A percentile compares a stretch with the other conserved stretches of the same genome.
These are phyloP conservation scores for Neonectria magnoliae DNA, from an alignment of 2,329 filamentous ascomycete species.

Conservation along the genomic window DNA sequence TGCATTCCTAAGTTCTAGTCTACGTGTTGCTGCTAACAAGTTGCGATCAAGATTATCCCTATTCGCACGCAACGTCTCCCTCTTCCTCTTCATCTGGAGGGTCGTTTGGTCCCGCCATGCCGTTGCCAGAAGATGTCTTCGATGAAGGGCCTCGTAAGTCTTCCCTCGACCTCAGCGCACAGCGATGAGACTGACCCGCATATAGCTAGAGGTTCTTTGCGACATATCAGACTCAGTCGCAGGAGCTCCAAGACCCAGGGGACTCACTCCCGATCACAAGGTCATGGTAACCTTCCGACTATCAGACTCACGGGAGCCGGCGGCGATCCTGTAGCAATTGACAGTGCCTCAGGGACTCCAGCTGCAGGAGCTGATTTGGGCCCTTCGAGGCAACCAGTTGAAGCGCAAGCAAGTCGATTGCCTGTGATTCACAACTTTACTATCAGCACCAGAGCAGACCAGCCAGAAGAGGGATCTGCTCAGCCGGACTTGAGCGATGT, in stretches of 20 bases:
- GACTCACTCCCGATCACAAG: background rate
- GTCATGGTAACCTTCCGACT: background rate
- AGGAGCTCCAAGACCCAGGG: background rate
- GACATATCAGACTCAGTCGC: background rate
- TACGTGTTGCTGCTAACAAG: background rate
- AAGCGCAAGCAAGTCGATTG: background rate
- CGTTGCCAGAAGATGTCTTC: background rate
- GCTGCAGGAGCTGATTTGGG: background rate
- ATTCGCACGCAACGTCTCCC: background rate
- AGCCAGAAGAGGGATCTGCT: background rate
- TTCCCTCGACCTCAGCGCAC: background rate
- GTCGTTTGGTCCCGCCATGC: background rate
- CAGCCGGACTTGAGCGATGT: background rate
- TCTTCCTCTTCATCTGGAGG: background rate
- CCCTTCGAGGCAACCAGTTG: background rate
- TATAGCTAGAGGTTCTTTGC: slow-evolving; percentile 4
- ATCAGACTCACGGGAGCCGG: background rate
- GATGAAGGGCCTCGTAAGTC: background rate
- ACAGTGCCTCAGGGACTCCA: background rate
- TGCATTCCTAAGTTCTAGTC: background rate
- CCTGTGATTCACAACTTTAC: background rate
- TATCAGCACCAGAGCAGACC: background rate
- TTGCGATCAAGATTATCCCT: background rate
- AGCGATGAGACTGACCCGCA: background rate
- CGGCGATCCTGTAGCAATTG: background rate